A percentile compares a stretch with the other conserved stretches of the same genome.
Evolutionary conservation across 192 early-diverging fungal species (phyloP).

Genomic region (Gonapodya prolifera): DNA sequence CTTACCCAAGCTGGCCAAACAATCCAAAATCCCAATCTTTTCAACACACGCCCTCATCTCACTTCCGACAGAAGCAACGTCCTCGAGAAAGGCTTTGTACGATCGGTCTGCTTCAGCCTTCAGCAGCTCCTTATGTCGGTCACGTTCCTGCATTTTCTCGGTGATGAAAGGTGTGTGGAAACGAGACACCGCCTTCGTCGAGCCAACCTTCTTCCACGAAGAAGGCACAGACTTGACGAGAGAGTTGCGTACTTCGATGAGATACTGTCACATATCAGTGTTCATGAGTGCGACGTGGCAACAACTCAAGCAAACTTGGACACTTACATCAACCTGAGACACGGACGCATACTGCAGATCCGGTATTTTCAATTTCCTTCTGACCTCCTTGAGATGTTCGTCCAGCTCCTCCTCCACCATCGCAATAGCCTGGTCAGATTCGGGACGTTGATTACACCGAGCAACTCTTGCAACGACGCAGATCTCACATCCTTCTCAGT

Average conservation of each 20-base stretch:
- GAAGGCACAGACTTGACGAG: constrained; percentile 42
- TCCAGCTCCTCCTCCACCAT: constrained; percentile 42
- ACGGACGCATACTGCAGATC: constrained; percentile 46
- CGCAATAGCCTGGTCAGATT: constrained; percentile 29
- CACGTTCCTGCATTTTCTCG: constrained; percentile 37
- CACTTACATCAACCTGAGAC: constrained; percentile 48
- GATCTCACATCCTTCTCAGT: background rate
- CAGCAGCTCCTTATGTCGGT: constrained; percentile 39
- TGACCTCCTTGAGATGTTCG: constrained; percentile 31
- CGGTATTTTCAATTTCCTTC: constrained; percentile 26
- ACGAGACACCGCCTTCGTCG: constrained; percentile 49
- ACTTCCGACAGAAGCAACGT: constrained; percentile 43
- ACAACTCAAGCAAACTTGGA: too few relatives aligned
- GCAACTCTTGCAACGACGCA: background rate
- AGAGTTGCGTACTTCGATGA: constrained; percentile 55
- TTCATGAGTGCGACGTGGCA: background rate
- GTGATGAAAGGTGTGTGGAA: constrained; percentile 51
- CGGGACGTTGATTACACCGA: background rate
- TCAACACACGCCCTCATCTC: constrained; percentile 41
- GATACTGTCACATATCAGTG: constrained; percentile 22
- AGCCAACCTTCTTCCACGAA: constrained; percentile 57
- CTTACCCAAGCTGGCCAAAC: constrained; percentile 43
- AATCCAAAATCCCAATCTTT: constrained; percentile 46
- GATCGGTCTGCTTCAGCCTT: constrained; percentile 38
- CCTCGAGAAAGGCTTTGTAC: constrained; percentile 34